These are phyloP conservation scores for Sporobolomyces roseus DNA, from an alignment of 768 basidiomycete species.

Conservation along the genomic window DNA sequence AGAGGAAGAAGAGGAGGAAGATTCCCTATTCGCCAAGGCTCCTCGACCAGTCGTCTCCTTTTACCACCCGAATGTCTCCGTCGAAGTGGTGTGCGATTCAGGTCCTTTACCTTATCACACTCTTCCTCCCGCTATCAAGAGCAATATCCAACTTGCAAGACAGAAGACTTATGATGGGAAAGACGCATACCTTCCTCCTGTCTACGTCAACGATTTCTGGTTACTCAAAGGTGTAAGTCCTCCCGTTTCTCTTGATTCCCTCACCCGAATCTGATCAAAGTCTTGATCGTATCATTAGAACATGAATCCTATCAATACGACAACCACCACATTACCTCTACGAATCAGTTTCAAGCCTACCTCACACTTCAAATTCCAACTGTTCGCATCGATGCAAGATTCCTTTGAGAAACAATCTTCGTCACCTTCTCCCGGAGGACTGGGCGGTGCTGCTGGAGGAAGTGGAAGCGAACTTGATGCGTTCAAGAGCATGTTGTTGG, in stretches of 20 bases:
- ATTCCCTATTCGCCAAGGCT: conserved; percentile 41
- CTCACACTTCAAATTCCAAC: conserved; percentile 63
- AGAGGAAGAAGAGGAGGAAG: conserved; percentile 37
- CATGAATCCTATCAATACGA: conserved; percentile 77
- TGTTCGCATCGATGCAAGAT: conserved; percentile 76
- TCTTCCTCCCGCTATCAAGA: conserved; percentile 60
- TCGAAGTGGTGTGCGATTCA: conserved; percentile 77
- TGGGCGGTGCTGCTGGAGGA: conserved; percentile 53
- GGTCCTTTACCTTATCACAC: conserved; percentile 56
- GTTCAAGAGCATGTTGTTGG: conserved; percentile 83
- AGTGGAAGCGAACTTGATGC: conserved; percentile 78
- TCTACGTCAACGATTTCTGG: conserved; percentile 94
- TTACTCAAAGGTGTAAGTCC: conserved; percentile 52
- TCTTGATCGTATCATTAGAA: background rate
- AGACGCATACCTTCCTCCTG: conserved; percentile 69
- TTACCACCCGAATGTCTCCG: conserved; percentile 87
- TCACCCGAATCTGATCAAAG: too few species aligned
- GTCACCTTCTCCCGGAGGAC: conserved; percentile 26
- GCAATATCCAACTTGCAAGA: conserved; percentile 65
- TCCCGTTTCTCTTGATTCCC: too few species aligned
- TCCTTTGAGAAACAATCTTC: conserved; percentile 64
- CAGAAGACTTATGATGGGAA: conserved; percentile 42
- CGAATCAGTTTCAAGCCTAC: conserved; percentile 79
- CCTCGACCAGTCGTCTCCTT: conserved; percentile 48
- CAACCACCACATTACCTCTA: conserved; percentile 71